Percentiles rank a stretch among this genome's conserved stretches.
These are phyloP conservation scores for Jackrogersella multiformis DNA, from an alignment of 495 filamentous ascomycete species.

Conservation along the genomic window DNA sequence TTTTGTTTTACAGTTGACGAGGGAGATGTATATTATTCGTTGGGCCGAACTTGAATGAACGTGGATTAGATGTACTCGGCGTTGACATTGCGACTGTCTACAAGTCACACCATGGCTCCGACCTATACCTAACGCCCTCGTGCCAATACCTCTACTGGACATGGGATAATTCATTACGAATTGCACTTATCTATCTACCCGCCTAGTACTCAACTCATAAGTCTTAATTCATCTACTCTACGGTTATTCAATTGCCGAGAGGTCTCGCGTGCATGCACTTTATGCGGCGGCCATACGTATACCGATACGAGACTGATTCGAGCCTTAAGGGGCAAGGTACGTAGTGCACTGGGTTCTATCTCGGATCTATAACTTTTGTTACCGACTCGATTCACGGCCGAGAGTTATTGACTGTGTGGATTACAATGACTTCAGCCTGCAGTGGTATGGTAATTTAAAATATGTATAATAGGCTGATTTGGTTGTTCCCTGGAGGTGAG, in stretches of 20 bases:
- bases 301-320: neutral
- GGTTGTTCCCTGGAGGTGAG: neutral
- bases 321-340: constrained; percentile 14
- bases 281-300: constrained; percentile 6
- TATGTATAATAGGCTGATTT: constrained; percentile 29
- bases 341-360: neutral
- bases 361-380: constrained; percentile 4
- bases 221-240: neutral
- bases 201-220: neutral
- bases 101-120: no score
- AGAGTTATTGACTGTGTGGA: neutral
- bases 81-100: neutral
- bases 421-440: constrained; percentile 13
- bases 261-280: constrained; percentile 10
- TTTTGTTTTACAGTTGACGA: neutral
- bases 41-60: neutral
- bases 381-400: neutral
- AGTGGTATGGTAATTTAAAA: constrained; percentile 7
- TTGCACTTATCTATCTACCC: neutral
- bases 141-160: no score
- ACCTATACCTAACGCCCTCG: no score
- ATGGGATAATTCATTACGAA: no score
- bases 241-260: constrained; percentile 21
- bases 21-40: neutral
- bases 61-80: neutral